A percentile compares a stretch with the other conserved stretches of the same genome.
phyloP scores from a whole-genome alignment of 139 green algal genomes.

The Chlorella sp. region DNA sequence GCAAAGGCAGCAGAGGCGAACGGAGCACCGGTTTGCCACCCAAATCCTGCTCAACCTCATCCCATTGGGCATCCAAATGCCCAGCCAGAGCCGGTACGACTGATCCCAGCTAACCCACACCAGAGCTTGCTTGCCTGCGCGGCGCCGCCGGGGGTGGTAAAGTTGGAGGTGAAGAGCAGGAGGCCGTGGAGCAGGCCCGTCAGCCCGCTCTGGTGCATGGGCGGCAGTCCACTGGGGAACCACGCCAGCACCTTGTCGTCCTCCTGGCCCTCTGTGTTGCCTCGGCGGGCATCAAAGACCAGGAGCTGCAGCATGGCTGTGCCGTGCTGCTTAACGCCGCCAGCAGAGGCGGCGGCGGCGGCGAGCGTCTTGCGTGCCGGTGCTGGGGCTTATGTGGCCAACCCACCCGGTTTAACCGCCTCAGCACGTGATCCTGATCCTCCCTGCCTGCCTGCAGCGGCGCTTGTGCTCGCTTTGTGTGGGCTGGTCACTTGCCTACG shows the following conservation, averaged over 20 bases:
- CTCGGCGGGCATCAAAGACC: slow-evolving; percentile 44
- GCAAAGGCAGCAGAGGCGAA: too few species aligned
- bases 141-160: slow-evolving; percentile 1
- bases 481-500: background rate
- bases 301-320: slow-evolving; percentile 41
- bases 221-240: slow-evolving; percentile 20
- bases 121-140: background rate
- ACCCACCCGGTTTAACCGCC: too few species aligned
- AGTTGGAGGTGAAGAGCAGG: slow-evolving; percentile 45
- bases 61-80: too few species aligned
- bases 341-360: background rate
- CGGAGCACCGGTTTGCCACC: too few species aligned
- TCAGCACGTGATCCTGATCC: too few species aligned
- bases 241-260: slow-evolving; percentile 51
- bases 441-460: too few species aligned
- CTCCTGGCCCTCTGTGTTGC: slow-evolving; percentile 50
- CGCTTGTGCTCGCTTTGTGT: too few species aligned
- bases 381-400: too few species aligned
- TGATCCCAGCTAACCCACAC: background rate
- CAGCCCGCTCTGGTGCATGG: slow-evolving; percentile 33
- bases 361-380: background rate
- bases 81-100: too few species aligned
- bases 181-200: slow-evolving; percentile 55
- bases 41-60: background rate
- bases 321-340: background rate